Evolutionary conservation across 1,284 basidiomycete genomes (phyloP), one percentile per base, ranked within the genome.

Genomic region (Naganishia sp.): DNA sequence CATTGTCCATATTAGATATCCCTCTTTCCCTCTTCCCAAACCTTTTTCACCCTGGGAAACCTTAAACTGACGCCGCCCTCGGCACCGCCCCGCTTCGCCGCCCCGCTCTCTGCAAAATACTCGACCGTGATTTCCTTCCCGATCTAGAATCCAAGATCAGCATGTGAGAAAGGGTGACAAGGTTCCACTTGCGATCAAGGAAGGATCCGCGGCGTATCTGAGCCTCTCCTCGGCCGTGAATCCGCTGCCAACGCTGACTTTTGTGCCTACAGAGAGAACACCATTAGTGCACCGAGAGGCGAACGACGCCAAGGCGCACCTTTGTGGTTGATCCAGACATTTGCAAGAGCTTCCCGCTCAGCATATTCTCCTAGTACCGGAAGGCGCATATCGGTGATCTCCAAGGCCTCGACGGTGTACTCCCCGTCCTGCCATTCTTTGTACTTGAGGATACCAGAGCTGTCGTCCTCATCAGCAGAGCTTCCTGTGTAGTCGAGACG

Each of bases 381-480:
- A 10, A 80, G 68, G 1, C 76, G 70, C 73, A 75, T 74, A 1
- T 28, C 62, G 10, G 67, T 68, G n/a, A 68, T 73, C 15, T 76
- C 72, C 21, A 73, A 31, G 2, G 60, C 68, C 10, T 67, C 55
- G 39, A 77, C 76, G 4, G 55, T 65, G 65, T 79, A 79, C 67
- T 80, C 78, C 3, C 69, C 76, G 57, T 80, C 78, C 60, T 72
- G 71, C 75, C 76, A 78, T 61, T 74, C 66, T 65, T 80, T 80
- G 73, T 75, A 76, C 66, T 80, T 80, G 31, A 72, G 69, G 9
- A 80, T 71, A 56, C 77, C 74, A 11, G 67, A 42, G 21, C 75
- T 79, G 57, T 15, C 17, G 32, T 1, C 3, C 15, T 11, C 31
- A 15, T 9, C 18, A 56, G 4, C 17, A 21, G 3, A 21, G 11